Percentiles rank a stretch among this genome's conserved stretches.
Evolutionary conservation across 768 basidiomycete genomes (phyloP).

Genomic region (Gloeostereum incarnatum): DNA sequence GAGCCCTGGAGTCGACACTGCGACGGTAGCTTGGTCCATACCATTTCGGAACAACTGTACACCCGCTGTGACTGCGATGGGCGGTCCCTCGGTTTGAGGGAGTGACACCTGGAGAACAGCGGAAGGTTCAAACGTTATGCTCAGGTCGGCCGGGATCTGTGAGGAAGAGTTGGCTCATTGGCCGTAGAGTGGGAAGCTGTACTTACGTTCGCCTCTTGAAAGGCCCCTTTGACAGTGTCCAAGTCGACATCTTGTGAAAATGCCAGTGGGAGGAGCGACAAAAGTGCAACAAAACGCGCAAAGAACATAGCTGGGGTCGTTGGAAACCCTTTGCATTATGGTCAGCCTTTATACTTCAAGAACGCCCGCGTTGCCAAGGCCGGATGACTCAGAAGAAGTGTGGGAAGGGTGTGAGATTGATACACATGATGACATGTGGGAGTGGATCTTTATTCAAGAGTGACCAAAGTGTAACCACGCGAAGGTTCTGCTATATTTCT

Average conservation of each 20-base stretch:
- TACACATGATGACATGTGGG: too few species aligned
- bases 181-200: background rate
- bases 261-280: background rate
- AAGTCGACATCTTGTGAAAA: constrained; percentile 2
- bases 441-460: too few species aligned
- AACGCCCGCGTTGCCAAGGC: too few species aligned
- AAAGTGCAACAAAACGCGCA: too few species aligned
- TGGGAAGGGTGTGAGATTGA: too few species aligned
- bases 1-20: background rate
- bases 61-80: constrained; percentile 17
- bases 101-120: constrained; percentile 17
- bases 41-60: constrained; percentile 9
- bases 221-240: constrained; percentile 1
- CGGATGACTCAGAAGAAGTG: too few species aligned
- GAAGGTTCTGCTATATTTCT: too few species aligned
- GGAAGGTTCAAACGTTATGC: constrained; percentile 14
- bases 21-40: background rate
- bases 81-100: constrained; percentile 12
- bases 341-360: too few species aligned
- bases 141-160: constrained; percentile 14
- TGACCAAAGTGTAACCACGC: too few species aligned
- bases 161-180: background rate
- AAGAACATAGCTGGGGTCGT: too few species aligned
- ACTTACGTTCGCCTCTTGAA: constrained; percentile 1
- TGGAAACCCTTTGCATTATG: too few species aligned